Evolutionary conservation across 495 filamentous ascomycete genomes (phyloP).

Genomic region (Penicillium salamii): DNA sequence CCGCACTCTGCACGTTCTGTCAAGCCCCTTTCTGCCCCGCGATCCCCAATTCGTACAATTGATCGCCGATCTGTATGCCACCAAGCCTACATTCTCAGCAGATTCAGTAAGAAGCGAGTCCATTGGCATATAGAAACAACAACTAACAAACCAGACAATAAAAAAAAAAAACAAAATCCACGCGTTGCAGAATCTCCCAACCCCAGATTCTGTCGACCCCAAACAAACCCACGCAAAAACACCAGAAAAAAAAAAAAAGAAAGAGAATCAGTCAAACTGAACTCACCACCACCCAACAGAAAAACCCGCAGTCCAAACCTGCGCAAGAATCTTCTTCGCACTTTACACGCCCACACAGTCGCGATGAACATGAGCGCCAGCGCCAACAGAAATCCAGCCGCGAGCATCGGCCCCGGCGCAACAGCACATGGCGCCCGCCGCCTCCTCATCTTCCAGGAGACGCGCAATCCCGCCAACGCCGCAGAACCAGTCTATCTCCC

Average conservation of each 20-base stretch:
- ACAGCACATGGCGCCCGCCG: slow-evolving; percentile 17
- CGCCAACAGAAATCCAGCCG: background rate
- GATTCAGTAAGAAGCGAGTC: too few species aligned
- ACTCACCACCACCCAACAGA: background rate
- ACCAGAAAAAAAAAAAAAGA: too few species aligned
- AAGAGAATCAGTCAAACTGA: slow-evolving; percentile 5
- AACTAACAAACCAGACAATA: background rate
- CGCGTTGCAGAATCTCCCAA: background rate
- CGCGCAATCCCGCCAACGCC: slow-evolving; percentile 29
- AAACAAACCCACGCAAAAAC: background rate
- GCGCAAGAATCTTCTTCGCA: background rate
- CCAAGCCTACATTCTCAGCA: too few species aligned
- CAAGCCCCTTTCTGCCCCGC: slow-evolving; percentile 18
- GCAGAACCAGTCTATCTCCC: slow-evolving; percentile 35
- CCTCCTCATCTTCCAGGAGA: slow-evolving; percentile 39
- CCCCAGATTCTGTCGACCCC: background rate
- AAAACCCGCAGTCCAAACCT: slow-evolving; percentile 4
- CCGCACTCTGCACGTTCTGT: background rate
- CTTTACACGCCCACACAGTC: background rate
- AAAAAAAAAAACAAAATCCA: background rate
- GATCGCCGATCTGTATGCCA: slow-evolving; percentile 9
- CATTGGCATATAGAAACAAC: too few species aligned
- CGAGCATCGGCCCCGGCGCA: background rate
- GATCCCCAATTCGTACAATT: slow-evolving; percentile 1
- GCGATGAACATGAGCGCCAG: slow-evolving; percentile 3